phyloP scores from a whole-genome alignment of 2,329 filamentous ascomycete genomes.

The Neopestalotiopsis sp. region DNA sequence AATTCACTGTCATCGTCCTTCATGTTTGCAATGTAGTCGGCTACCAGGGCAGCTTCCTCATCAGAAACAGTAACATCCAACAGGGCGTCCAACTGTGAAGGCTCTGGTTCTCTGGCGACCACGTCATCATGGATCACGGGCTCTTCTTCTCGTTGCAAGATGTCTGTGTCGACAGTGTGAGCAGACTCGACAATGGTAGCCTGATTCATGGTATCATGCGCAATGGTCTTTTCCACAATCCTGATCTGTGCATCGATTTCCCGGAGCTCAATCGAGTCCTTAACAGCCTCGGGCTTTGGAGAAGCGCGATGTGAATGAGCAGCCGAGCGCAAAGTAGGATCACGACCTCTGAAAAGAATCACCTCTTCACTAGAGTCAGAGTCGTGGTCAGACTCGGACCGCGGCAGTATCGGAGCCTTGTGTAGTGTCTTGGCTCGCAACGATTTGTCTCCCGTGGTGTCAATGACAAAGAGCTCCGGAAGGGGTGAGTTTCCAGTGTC shows the following conservation, averaged over 20 bases:
- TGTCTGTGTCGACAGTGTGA: neutral
- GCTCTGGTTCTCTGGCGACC: neutral
- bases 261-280: conserved; percentile 25
- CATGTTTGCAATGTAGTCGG: conserved; percentile 77
- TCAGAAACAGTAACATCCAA: conserved; percentile 26
- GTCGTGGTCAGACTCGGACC: conserved; percentile 28
- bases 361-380: conserved; percentile 76
- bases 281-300: neutral
- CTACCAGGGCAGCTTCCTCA: conserved; percentile 62
- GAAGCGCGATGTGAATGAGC: conserved; percentile 23
- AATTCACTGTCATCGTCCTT: conserved; percentile 37
- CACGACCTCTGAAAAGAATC: conserved; percentile 69
- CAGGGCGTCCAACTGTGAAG: conserved; percentile 14
- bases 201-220: neutral
- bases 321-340: conserved; percentile 33
- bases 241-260: conserved; percentile 41
- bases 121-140: neutral
- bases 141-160: neutral
- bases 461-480: conserved; percentile 17
- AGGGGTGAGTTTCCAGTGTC: neutral
- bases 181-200: neutral
- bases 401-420: conserved; percentile 24
- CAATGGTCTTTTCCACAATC: conserved; percentile 31
- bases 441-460: conserved; percentile 34
- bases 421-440: conserved; percentile 19